Evolutionary conservation across 2,329 filamentous ascomycete genomes (phyloP).

Genomic region (Fusarium proliferatum): DNA sequence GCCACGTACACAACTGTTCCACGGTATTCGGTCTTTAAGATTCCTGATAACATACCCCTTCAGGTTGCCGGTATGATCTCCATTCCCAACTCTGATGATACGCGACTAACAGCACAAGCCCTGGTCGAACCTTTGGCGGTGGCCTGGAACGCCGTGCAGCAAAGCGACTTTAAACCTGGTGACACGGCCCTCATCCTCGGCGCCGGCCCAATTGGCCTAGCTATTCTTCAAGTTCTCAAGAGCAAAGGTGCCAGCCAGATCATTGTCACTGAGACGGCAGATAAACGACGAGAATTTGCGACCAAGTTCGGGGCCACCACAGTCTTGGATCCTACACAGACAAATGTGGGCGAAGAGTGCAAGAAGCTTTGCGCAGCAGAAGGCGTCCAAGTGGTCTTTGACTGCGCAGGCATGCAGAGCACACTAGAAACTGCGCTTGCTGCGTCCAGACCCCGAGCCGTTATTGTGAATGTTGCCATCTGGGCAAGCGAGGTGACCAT

Average conservation of each 20-base stretch:
- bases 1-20: not conserved
- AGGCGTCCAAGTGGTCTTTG: not conserved
- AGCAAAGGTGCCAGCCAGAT: not conserved
- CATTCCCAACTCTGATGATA: fast-evolving
- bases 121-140: not conserved
- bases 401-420: not conserved
- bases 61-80: not conserved
- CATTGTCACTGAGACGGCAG: not conserved
- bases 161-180: not conserved
- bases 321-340: not conserved
- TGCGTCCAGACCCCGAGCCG: not conserved
- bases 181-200: not conserved
- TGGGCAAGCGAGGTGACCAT: not conserved
- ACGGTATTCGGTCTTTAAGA: not conserved
- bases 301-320: not conserved
- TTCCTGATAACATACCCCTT: not conserved
- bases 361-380: not conserved
- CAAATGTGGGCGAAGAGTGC: not conserved
- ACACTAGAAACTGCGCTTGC: not conserved
- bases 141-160: not conserved
- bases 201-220: not conserved
- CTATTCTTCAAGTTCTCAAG: not conserved
- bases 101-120: not conserved
- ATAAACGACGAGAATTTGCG: not conserved
- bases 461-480: not conserved